These are phyloP conservation scores for Umbelopsis vinacea DNA, from an alignment of 192 early-diverging fungal species.

Conservation along the genomic window DNA sequence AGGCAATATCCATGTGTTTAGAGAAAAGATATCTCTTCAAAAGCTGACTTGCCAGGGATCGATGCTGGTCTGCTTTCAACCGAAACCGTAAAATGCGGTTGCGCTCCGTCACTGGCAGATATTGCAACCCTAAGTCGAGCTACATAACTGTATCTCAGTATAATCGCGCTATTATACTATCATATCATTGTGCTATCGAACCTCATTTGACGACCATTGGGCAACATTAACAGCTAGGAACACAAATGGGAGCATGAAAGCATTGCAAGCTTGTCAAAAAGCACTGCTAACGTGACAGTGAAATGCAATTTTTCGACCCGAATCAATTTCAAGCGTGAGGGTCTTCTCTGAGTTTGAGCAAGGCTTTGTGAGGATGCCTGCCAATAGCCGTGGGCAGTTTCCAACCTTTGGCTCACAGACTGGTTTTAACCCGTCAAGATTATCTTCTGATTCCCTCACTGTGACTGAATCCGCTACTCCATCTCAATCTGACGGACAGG, in stretches of 20 bases:
- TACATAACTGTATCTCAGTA: neutral
- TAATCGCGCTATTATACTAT: too few relatives aligned
- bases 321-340: too few relatives aligned
- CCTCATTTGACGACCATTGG: constrained; percentile 14
- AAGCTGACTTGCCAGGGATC: neutral
- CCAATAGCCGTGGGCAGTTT: constrained; percentile 14
- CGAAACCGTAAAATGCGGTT: neutral
- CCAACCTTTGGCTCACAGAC: neutral
- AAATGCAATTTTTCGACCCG: neutral
- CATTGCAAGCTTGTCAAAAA: neutral
- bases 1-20: neutral
- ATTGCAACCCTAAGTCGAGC: neutral
- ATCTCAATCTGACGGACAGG: neutral
- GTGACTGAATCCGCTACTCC: neutral
- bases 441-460: constrained; percentile 14
- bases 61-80: neutral
- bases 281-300: neutral
- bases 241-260: constrained; percentile 2
- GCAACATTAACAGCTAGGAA: constrained; percentile 6
- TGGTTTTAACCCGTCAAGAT: neutral
- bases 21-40: neutral
- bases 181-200: neutral
- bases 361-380: constrained; percentile 3
- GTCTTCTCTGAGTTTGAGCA: too few relatives aligned
- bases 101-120: neutral